Evolutionary conservation across 352 stramenopile species (phyloP), one percentile per base, ranked within the genome.

Genomic region (Globisporangium rhizosaccharum): DNA sequence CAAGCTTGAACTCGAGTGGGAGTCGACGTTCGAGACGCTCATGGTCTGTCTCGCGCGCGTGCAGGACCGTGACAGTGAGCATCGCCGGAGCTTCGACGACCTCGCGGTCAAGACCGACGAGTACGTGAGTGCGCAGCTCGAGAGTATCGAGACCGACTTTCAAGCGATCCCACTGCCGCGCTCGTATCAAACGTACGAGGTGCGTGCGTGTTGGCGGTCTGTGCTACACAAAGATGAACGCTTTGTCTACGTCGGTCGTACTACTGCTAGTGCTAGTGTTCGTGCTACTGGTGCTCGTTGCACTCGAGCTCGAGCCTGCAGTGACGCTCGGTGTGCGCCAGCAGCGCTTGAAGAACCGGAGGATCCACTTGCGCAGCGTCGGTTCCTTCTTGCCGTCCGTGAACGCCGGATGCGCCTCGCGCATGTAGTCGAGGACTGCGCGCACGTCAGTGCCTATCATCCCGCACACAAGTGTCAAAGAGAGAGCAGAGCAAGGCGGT

Each of bases 311-410:
- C 11, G 70, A 66, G 9, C 59, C 52, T 10, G 45, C 18, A 7
- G 52, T 30, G 41, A 61, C 58, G 0, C 65, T 67, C 42, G 73
- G 73, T 36, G 65, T 63, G 52, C 71, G 69, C 68, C 76, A 86
- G 51, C 81, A 90, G 9, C 82, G 79, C 63, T 92, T 87, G 59
- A 92, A 92, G 51, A 92, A 92, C 50, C 82, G 80, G 25, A 92
- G 56, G 20, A 92, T 89, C 82, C 82, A 90, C 51, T 90, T 89
- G 57, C 82, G 77, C 53, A 92, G 66, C 25, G 79, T 90, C 23
- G 79, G 67, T 63, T 92, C 82, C 51, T 90, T 92, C 67, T 92
- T 89, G 12, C 82, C 82, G n/a, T 82, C 75, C 2, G 79, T 87
- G 54, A 92, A 92, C 9, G 70, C 71, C 28, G 82, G 55, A 36